A percentile compares a stretch with the other conserved stretches of the same genome.
phyloP scores from a whole-genome alignment of 768 basidiomycete species.

The Boletales sp. region DNA sequence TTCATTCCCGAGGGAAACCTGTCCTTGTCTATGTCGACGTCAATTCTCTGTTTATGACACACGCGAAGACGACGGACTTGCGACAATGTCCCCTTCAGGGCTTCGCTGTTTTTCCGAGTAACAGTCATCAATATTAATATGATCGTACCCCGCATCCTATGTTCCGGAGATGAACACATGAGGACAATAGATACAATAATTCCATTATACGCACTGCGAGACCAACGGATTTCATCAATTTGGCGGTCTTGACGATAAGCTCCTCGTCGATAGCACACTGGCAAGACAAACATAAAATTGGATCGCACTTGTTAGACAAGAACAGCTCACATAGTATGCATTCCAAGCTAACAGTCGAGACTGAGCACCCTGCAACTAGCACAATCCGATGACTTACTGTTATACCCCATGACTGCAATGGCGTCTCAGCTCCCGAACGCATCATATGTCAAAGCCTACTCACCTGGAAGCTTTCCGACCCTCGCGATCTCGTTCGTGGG shows the following conservation, averaged over 20 bases:
- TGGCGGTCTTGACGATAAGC: slow-evolving; percentile 47
- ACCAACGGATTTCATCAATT: slow-evolving; percentile 49
- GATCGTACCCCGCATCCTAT: slow-evolving; percentile 55
- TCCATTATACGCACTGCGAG: slow-evolving; percentile 38
- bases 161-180: background rate
- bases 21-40: slow-evolving; percentile 35
- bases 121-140: slow-evolving; percentile 64
- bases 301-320: background rate
- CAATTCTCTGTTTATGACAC: background rate
- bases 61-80: slow-evolving; percentile 32
- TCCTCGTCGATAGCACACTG: slow-evolving; percentile 60
- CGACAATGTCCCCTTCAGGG: slow-evolving; percentile 51
- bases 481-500: slow-evolving; percentile 10
- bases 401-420: slow-evolving; percentile 54
- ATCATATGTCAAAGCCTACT: background rate
- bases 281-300: background rate
- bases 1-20: slow-evolving; percentile 61
- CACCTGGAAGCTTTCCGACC: slow-evolving; percentile 37
- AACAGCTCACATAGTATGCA: slow-evolving; percentile 51
- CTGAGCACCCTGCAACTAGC: slow-evolving; percentile 3
- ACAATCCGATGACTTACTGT: slow-evolving; percentile 41
- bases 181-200: background rate
- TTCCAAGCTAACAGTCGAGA: slow-evolving; percentile 52
- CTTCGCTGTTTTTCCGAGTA: slow-evolving; percentile 57
- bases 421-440: background rate